Evolutionary conservation across 495 filamentous ascomycete species (phyloP).

Genomic region (Neurospora tetraspora): DNA sequence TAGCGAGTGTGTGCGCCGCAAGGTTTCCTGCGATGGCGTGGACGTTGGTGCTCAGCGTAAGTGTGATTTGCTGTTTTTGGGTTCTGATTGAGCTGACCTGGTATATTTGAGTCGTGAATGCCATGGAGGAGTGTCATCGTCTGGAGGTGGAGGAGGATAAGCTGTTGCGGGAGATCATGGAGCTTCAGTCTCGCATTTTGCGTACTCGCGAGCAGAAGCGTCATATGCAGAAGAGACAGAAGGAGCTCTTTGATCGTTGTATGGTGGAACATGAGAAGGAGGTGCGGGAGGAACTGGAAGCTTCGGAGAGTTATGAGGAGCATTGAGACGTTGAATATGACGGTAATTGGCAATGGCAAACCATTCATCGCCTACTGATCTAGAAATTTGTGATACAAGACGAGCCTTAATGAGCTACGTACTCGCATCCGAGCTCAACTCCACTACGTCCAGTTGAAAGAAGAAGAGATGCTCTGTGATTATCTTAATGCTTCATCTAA

Average conservation of each 20-base stretch:
- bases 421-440: not conserved
- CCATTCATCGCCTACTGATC: not conserved
- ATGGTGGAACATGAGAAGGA: not conserved
- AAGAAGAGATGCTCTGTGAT: slow-evolving; percentile 4
- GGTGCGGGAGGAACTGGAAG: not conserved
- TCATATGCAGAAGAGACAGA: not conserved
- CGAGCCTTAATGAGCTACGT: not conserved
- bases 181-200: not conserved
- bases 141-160: not conserved
- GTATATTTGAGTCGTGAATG: not conserved
- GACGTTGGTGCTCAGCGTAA: not conserved
- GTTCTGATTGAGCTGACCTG: not conserved
- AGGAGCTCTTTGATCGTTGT: not conserved
- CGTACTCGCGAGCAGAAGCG: not conserved
- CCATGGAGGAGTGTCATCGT: not conserved
- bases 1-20: not conserved
- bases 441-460: not conserved
- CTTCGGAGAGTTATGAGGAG: not conserved
- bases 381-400: not conserved
- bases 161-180: not conserved
- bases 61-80: not conserved
- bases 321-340: not conserved
- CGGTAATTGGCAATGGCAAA: not conserved
- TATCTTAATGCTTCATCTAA: slow-evolving; percentile 8
- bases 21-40: not conserved